These are phyloP conservation scores for Rhodosporidiobolus sp. DNA, from an alignment of 768 basidiomycete genomes.

Conservation along the genomic window DNA sequence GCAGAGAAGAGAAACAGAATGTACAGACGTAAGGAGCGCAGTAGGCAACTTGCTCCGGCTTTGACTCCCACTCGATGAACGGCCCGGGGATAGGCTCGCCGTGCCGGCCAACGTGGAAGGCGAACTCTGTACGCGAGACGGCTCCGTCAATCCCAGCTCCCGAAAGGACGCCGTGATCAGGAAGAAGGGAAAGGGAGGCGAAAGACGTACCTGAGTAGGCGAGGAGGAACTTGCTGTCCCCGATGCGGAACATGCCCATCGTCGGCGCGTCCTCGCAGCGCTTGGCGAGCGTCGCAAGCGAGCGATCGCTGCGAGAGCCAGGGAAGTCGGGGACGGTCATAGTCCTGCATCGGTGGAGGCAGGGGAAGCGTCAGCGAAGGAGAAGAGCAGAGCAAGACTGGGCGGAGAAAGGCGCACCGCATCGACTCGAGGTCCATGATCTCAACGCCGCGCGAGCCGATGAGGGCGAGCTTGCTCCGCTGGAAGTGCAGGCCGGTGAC, in stretches of 20 bases:
- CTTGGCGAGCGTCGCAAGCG: slow-evolving; percentile 66
- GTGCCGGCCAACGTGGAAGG: slow-evolving; percentile 84
- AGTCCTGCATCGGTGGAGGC: slow-evolving; percentile 79
- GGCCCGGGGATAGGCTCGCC: slow-evolving; percentile 52
- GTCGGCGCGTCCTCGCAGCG: slow-evolving; percentile 77
- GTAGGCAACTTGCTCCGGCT: slow-evolving; percentile 79
- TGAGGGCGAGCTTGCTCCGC: slow-evolving; percentile 86
- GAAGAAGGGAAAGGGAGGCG: neutral
- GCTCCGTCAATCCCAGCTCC: no score
- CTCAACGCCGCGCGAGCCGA: slow-evolving; percentile 91
- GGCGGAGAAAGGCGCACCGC: slow-evolving; percentile 3
- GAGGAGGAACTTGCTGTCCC: slow-evolving; percentile 81
- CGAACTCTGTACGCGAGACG: slow-evolving; percentile 54
- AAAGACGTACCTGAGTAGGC: slow-evolving; percentile 71
- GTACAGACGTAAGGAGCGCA: slow-evolving; percentile 72
- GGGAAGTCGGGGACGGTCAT: slow-evolving; percentile 62
- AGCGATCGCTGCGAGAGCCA: slow-evolving; percentile 60
- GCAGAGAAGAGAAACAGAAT: slow-evolving; percentile 53
- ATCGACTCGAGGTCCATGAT: slow-evolving; percentile 95
- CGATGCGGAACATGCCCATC: slow-evolving; percentile 82
- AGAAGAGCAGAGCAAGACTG: neutral
- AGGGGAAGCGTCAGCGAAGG: neutral
- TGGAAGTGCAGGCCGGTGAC: slow-evolving; percentile 68
- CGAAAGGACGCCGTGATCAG: neutral
- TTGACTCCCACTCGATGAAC: slow-evolving; percentile 90